Evolutionary conservation across 495 filamentous ascomycete genomes (phyloP).

Genomic region (Aspergillus kassunensis): DNA sequence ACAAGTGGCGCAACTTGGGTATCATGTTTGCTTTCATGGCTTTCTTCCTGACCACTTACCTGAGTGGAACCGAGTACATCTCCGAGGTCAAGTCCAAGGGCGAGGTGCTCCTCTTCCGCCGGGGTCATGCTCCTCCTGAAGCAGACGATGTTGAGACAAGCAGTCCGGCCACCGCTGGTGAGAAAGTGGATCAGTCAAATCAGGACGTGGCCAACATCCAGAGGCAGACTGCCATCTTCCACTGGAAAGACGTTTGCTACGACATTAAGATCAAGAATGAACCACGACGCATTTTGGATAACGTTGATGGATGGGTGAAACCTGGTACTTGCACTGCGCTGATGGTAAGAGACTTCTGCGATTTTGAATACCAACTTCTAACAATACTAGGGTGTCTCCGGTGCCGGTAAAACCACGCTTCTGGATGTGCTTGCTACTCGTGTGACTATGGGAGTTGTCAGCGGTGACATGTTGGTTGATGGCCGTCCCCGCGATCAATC

Average conservation of each 20-base stretch:
- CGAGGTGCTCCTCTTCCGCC: slow-evolving; percentile 51
- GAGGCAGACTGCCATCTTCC: slow-evolving; percentile 63
- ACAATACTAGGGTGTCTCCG: slow-evolving; percentile 44
- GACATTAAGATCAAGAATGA: slow-evolving; percentile 60
- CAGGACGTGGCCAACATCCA: slow-evolving; percentile 46
- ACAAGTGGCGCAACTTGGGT: slow-evolving; percentile 70
- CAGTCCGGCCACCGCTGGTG: slow-evolving; percentile 25
- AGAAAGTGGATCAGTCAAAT: slow-evolving; percentile 42
- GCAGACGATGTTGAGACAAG: slow-evolving; percentile 31
- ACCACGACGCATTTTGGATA: slow-evolving; percentile 54
- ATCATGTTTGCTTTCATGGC: slow-evolving; percentile 63
- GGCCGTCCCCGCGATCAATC: slow-evolving; percentile 60
- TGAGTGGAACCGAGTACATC: slow-evolving; percentile 45
- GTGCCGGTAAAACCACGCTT: slow-evolving; percentile 67
- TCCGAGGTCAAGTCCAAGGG: slow-evolving; percentile 48
- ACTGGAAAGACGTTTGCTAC: slow-evolving; percentile 79
- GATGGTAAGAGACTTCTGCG: slow-evolving; percentile 38
- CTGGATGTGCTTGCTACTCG: slow-evolving; percentile 58
- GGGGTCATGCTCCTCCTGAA: slow-evolving; percentile 30
- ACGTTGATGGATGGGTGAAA: slow-evolving; percentile 63
- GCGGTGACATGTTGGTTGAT: slow-evolving; percentile 53
- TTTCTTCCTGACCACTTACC: slow-evolving; percentile 53
- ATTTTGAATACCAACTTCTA: slow-evolving; percentile 1
- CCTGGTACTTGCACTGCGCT: slow-evolving; percentile 64
- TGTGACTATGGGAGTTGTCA: slow-evolving; percentile 49